Conservation (phyloP, 225 moss, liverwort and hornwort species). For the Marchantia paleacea region DNA sequence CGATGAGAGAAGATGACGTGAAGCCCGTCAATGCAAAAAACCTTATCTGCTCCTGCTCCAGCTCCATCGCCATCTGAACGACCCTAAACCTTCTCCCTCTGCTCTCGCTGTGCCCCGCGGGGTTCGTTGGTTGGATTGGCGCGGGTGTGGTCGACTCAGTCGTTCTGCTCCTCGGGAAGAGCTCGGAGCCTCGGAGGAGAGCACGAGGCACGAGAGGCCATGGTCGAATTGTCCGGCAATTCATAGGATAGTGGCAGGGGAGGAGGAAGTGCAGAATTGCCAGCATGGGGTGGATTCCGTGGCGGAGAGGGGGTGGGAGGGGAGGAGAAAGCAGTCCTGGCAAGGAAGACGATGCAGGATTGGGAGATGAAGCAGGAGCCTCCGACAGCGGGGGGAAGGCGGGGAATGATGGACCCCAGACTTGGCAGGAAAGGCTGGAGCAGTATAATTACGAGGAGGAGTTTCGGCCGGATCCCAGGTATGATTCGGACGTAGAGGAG, state of each 20-base stretch:
- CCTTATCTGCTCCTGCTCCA: not conserved
- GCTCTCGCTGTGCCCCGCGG: not conserved
- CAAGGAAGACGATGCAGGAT: constrained; percentile 11
- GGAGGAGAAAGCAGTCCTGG: constrained; percentile 30
- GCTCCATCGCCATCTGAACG: not conserved
- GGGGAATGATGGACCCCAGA: not conserved
- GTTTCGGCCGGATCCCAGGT: constrained; percentile 57
- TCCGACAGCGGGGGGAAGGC: not conserved
- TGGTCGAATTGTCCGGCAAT: not conserved
- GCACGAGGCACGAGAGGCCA: not conserved
- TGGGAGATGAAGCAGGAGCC: not conserved
- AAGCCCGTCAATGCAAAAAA: not conserved
- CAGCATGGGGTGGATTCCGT: constrained; percentile 43
- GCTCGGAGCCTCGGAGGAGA: too few species aligned
- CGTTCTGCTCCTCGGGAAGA: not conserved
- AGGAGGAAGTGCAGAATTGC: not conserved
- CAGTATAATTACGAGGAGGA: constrained; percentile 40
- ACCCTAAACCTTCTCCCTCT: not conserved
- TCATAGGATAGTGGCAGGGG: not conserved
- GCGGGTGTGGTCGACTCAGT: too few species aligned
- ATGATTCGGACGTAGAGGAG: constrained; percentile 62
- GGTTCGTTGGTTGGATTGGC: not conserved
- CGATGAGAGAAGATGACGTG: not conserved
- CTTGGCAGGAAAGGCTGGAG: constrained; percentile 38
- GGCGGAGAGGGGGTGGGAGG: constrained; percentile 36